phyloP scores from a whole-genome alignment of 495 filamentous ascomycete species.

The Ascodesmis nigricans region DNA sequence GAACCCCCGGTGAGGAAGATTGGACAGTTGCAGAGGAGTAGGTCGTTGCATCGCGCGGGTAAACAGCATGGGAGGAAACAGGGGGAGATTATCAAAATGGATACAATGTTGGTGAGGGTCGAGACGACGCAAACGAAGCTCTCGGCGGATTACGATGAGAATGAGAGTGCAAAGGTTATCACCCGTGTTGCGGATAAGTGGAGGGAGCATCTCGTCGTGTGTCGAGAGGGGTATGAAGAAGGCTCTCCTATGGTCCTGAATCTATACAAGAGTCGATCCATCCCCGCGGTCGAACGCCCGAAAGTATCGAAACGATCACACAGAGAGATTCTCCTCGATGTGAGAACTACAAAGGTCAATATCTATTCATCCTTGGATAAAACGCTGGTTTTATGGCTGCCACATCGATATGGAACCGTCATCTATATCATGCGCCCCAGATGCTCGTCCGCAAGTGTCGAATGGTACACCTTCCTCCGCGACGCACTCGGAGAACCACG shows the following conservation, averaged over 20 bases:
- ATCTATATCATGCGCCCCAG: conserved; percentile 48
- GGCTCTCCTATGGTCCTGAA: conserved; percentile 37
- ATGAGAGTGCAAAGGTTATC: conserved; percentile 38
- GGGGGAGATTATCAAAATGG: conserved; percentile 50
- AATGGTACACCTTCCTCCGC: conserved; percentile 56
- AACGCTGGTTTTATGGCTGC: conserved; percentile 45
- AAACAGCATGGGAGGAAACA: conserved; percentile 8
- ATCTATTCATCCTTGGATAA: conserved; percentile 53
- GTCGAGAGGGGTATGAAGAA: conserved; percentile 33
- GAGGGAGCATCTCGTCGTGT: conserved; percentile 51
- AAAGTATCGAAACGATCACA: conserved; percentile 31
- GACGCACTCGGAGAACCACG: conserved; percentile 38
- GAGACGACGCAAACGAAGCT: conserved; percentile 33
- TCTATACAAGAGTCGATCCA: conserved; percentile 49
- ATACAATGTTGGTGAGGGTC: conserved; percentile 50
- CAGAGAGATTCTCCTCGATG: conserved; percentile 35
- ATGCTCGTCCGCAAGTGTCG: conserved; percentile 40
- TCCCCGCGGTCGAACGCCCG: conserved; percentile 36
- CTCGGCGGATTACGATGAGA: conserved; percentile 44
- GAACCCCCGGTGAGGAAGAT: no score
- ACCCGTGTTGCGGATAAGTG: conserved; percentile 42
- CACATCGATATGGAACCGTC: conserved; percentile 32
- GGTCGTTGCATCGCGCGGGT: conserved; percentile 8
- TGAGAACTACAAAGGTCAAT: conserved; percentile 36
- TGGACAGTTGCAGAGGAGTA: conserved; percentile 14